Evolutionary conservation across 208 protist species (phyloP).

Genomic region (Leishmania arabica): DNA sequence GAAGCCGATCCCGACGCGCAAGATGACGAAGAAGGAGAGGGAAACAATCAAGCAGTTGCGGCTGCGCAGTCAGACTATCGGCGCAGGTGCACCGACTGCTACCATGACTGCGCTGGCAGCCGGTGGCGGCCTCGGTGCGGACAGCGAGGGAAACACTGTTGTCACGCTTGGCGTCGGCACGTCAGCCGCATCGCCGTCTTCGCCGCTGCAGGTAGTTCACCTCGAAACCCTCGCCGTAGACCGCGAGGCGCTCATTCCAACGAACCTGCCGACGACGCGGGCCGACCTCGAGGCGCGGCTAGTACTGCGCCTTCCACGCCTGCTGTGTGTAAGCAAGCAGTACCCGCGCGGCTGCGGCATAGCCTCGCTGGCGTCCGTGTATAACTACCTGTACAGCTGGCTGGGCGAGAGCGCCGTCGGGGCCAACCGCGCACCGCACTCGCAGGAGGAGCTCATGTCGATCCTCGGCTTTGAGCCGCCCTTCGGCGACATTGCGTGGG

Average conservation of each 20-base stretch:
- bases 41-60: constrained; percentile 49
- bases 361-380: constrained; percentile 83
- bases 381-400: constrained; percentile 92
- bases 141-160: constrained; percentile 57
- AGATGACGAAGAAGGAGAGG: constrained; percentile 72
- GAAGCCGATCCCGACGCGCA: constrained; percentile 45
- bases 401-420: constrained; percentile 66
- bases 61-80: constrained; percentile 19
- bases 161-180: neutral
- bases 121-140: constrained; percentile 13
- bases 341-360: constrained; percentile 92
- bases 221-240: constrained; percentile 53
- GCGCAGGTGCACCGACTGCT: constrained; percentile 1
- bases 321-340: constrained; percentile 87
- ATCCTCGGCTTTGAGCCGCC: constrained; percentile 90
- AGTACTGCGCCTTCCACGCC: constrained; percentile 61
- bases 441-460: constrained; percentile 90
- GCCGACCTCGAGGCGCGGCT: constrained; percentile 70
- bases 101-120: neutral
- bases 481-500: constrained; percentile 90
- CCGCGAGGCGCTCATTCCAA: constrained; percentile 58
- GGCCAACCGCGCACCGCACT: constrained; percentile 47
- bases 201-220: constrained; percentile 36
- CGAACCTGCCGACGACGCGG: constrained; percentile 65
- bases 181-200: constrained; percentile 9